phyloP scores from a whole-genome alignment of 208 protist genomes.

The Trypanosoma vivax region DNA sequence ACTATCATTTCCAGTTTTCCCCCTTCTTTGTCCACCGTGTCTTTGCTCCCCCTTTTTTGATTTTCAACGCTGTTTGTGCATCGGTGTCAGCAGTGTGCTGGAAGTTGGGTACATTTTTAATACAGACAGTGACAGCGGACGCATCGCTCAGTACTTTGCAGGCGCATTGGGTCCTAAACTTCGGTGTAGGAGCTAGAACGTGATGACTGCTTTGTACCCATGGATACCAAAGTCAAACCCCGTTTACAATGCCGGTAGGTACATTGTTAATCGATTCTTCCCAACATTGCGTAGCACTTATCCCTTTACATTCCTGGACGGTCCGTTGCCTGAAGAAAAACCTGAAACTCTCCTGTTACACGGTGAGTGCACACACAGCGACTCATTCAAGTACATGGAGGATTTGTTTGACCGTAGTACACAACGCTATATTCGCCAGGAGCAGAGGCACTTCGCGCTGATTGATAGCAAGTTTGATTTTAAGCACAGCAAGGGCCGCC shows the following conservation, averaged over 20 bases:
- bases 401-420: conserved; percentile 81
- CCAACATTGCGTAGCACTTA: conserved; percentile 66
- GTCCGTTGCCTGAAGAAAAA: conserved; percentile 60
- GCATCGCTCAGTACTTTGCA: too few relatives aligned
- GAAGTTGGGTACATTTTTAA: too few relatives aligned
- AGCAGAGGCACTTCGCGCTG: conserved; percentile 62
- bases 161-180: background rate
- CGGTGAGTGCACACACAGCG: conserved; percentile 35
- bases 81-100: too few relatives aligned
- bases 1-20: too few relatives aligned
- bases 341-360: conserved; percentile 46
- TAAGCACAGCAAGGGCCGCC: conserved; percentile 71
- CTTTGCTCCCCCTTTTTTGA: too few relatives aligned
- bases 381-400: conserved; percentile 88
- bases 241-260: conserved; percentile 38
- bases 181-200: background rate
- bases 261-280: conserved; percentile 53
- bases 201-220: conserved; percentile 75
- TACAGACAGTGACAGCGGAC: too few relatives aligned
- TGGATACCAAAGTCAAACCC: conserved; percentile 75
- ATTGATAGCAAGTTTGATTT: conserved; percentile 80
- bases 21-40: too few relatives aligned
- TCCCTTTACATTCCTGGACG: conserved; percentile 70
- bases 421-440: conserved; percentile 52
- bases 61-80: too few relatives aligned